These are phyloP conservation scores for Neofusicoccum laricinum DNA, from an alignment of 2,329 filamentous ascomycete species.

Conservation along the genomic window DNA sequence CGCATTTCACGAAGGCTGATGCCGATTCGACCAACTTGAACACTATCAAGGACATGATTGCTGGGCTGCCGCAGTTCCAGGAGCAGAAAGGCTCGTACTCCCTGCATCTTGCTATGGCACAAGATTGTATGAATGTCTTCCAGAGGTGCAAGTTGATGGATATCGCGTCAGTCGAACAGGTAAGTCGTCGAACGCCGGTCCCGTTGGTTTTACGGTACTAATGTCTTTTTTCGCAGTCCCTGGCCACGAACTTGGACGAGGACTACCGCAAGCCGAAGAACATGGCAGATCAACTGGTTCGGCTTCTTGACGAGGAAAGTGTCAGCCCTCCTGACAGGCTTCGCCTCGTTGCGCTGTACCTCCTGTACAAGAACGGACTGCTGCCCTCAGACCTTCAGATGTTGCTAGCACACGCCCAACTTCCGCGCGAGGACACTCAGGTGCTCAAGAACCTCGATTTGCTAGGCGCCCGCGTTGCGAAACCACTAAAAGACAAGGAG, in stretches of 20 bases:
- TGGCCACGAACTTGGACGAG: slow-evolving; percentile 90
- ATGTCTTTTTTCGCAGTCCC: slow-evolving; percentile 46
- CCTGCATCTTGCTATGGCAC: slow-evolving; percentile 91
- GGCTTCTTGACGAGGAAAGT: slow-evolving; percentile 81
- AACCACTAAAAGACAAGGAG: slow-evolving; percentile 74
- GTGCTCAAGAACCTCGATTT: slow-evolving; percentile 75
- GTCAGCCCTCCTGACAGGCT: slow-evolving; percentile 72
- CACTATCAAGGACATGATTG: slow-evolving; percentile 95
- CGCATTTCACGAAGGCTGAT: slow-evolving; percentile 78
- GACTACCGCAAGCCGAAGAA: slow-evolving; percentile 90
- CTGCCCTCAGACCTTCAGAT: slow-evolving; percentile 80
- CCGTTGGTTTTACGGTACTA: not conserved
- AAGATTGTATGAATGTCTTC: slow-evolving; percentile 95
- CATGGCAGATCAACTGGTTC: slow-evolving; percentile 77
- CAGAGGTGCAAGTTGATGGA: slow-evolving; percentile 81
- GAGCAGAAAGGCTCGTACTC: slow-evolving; percentile 95
- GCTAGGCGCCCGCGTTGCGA: slow-evolving; percentile 71
- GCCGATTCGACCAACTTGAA: slow-evolving; percentile 73
- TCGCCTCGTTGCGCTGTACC: slow-evolving; percentile 79
- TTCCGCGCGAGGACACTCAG: slow-evolving; percentile 71
- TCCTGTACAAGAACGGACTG: slow-evolving; percentile 82
- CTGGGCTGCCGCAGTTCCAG: slow-evolving; percentile 88
- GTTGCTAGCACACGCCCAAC: slow-evolving; percentile 75
- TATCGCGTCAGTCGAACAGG: slow-evolving; percentile 82
- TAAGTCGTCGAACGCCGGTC: slow-evolving; percentile 24